Evolutionary conservation across 164 flowering plant species (phyloP).

Genomic region (Aristolochia fimbriata): DNA sequence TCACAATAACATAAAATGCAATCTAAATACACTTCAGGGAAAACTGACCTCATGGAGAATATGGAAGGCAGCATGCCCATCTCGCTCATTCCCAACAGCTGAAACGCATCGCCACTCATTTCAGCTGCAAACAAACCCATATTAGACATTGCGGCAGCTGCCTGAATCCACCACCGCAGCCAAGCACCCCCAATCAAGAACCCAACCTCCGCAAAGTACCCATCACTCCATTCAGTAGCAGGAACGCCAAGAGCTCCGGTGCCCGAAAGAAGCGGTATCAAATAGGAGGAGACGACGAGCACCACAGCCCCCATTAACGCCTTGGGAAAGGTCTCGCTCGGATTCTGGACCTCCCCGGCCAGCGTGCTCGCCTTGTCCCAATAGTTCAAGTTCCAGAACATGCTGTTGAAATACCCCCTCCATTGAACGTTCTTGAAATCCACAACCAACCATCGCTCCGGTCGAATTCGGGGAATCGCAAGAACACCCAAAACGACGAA

Average conservation of each 20-base stretch:
- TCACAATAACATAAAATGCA: background rate
- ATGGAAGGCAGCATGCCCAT: conserved; percentile 82
- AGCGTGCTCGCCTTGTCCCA: conserved; percentile 94
- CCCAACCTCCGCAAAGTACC: conserved; percentile 86
- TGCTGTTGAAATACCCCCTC: conserved; percentile 76
- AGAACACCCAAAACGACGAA: conserved; percentile 59
- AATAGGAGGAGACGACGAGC: conserved; percentile 60
- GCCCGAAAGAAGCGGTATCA: conserved; percentile 80
- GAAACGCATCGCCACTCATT: conserved; percentile 87
- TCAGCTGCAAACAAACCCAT: conserved; percentile 91
- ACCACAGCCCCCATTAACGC: conserved; percentile 67
- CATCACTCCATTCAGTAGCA: conserved; percentile 72
- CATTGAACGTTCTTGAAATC: conserved; percentile 55
- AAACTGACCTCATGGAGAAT: conserved; percentile 48
- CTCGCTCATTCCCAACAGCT: conserved; percentile 91
- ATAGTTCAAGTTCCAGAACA: conserved; percentile 93
- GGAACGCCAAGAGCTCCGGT: conserved; percentile 56
- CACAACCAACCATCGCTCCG: conserved; percentile 47
- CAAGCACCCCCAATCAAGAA: conserved; percentile 77
- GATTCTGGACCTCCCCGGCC: conserved; percentile 75
- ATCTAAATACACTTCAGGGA: conserved; percentile 1
- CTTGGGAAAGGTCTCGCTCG: conserved; percentile 63
- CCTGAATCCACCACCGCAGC: conserved; percentile 91
- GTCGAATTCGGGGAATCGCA: conserved; percentile 54
- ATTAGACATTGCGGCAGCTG: conserved; percentile 82